Conservation (phyloP, 805 yeast genomes). For the Wickerhamomyces sydowiorum region DNA sequence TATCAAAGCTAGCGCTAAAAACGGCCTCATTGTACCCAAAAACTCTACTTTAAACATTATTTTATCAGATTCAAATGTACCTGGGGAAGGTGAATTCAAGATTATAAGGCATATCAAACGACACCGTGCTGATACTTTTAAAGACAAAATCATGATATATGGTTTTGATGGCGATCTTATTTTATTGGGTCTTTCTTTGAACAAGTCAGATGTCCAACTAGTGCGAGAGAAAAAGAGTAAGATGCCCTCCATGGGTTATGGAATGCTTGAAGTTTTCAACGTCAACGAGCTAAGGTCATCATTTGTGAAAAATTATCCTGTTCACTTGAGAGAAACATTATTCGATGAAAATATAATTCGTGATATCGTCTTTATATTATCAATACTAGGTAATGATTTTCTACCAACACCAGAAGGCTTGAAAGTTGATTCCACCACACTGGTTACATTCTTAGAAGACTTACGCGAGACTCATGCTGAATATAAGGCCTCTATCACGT, state of each 20-base stretch:
- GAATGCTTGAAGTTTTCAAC: neutral
- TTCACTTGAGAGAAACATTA: no score
- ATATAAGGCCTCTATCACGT: constrained; percentile 57
- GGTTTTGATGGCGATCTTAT: constrained; percentile 95
- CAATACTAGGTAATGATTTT: constrained; percentile 95
- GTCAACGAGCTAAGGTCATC: no score
- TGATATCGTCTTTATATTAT: constrained; percentile 81
- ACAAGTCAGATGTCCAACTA: neutral
- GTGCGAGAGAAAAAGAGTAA: no score
- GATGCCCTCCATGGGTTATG: no score
- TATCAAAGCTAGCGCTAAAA: constrained; percentile 57
- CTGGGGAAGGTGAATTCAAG: constrained; percentile 98
- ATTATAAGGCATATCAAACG: constrained; percentile 81
- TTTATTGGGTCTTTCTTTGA: neutral
- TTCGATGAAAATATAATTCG: constrained; percentile 43
- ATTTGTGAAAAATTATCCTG: no score
- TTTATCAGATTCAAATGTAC: constrained; percentile 83
- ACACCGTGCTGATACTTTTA: constrained; percentile 38
- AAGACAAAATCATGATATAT: constrained; percentile 81
- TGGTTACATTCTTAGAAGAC: constrained; percentile 71
- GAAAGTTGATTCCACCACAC: constrained; percentile 80
- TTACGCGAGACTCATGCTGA: constrained; percentile 68
- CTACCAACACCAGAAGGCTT: constrained; percentile 87
- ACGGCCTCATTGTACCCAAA: constrained; percentile 57
- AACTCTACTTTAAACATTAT: constrained; percentile 67